Evolutionary conservation across 768 basidiomycete genomes (phyloP).

Genomic region (Termitomyces sp.): DNA sequence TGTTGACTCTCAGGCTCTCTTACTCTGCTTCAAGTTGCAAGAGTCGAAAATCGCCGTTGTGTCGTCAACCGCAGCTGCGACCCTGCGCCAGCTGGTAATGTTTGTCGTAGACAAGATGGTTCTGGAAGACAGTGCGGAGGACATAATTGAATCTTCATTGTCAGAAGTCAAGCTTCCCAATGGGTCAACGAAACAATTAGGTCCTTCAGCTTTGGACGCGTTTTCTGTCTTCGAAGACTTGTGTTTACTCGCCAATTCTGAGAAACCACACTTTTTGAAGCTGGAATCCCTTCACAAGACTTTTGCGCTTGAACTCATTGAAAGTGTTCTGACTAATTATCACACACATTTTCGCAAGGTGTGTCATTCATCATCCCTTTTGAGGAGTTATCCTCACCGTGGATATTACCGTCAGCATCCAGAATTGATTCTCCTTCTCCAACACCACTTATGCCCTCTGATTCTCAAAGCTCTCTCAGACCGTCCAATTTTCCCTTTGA

Average conservation of each 20-base stretch:
- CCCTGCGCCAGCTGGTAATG: constrained; percentile 94
- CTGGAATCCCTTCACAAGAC: constrained; percentile 85
- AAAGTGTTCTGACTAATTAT: constrained; percentile 93
- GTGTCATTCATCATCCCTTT: constrained; percentile 10
- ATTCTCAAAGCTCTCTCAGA: constrained; percentile 84
- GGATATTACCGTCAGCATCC: constrained; percentile 44
- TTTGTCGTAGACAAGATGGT: constrained; percentile 95
- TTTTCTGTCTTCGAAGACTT: constrained; percentile 90
- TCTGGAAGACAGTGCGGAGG: constrained; percentile 54
- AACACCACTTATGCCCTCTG: constrained; percentile 85
- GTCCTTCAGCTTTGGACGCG: constrained; percentile 77
- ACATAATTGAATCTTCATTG: constrained; percentile 25
- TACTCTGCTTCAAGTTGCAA: constrained; percentile 94
- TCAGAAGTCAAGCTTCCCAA: constrained; percentile 59
- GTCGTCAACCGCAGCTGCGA: constrained; percentile 94
- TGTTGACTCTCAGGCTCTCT: constrained; percentile 54
- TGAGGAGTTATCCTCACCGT: neutral
- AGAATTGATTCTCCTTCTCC: constrained; percentile 82
- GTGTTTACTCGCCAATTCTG: constrained; percentile 79
- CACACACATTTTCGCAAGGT: constrained; percentile 82
- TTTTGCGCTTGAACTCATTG: constrained; percentile 94
- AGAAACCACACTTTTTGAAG: constrained; percentile 76
- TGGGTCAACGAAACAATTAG: constrained; percentile 55
- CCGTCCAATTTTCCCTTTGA: constrained; percentile 77
- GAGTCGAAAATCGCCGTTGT: constrained; percentile 96